Base-by-base conservation (phyloP, 192 early-diverging fungal genomes). In the Coemansia asiatica region DNA sequence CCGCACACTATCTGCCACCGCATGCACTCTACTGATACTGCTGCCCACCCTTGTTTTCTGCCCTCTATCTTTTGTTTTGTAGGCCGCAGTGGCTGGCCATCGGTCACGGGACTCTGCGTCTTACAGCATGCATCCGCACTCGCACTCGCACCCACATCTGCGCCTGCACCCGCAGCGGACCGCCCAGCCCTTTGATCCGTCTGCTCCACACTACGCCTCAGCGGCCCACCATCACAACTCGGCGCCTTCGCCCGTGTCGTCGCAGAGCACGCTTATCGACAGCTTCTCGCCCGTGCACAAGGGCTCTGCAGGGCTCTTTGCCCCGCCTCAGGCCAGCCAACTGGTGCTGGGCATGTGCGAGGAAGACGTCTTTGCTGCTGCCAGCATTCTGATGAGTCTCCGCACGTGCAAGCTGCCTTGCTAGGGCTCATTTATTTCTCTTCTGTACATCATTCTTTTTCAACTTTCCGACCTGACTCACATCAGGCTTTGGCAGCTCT, bases 331-430 rank as follows among this genome's bases (percentile, higher is more conserved):
- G 71, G 21, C 31, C 26, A 25, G 25, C 31, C 49, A 66, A 12
- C 33, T 57, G 5, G 66, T 31, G 25, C 22, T 13, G 19, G 29
- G 51, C 51, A 40, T 61, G 66, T 60, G 60, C 49, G 67, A 69
- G 49, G 78, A 81, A 35, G 78, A 81, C 29, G 78, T 81, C 36
- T 81, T 72, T 46, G 59, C 69, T n/a, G 78, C 78, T 2, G 78
- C 78, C 25, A 81, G 73, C 63, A 81, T 81, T 36, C 67, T 81
- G 78, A 81, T 81, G 78, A 81, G 78, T 63, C 36, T 81, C 51
- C 78, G 78, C 19, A 63, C 78, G 3, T 81, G 72, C 78, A 81
- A 75, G 61, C 65, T 72, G 73, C 72, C 78, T 8, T 81, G 78
- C 66, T 81, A 56, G 60, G 26, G 46, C 15, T n/a, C n/a, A n/a